Base-by-base conservation (phyloP, 2,329 filamentous ascomycete genomes). In the Pseudocercospora musae region DNA sequence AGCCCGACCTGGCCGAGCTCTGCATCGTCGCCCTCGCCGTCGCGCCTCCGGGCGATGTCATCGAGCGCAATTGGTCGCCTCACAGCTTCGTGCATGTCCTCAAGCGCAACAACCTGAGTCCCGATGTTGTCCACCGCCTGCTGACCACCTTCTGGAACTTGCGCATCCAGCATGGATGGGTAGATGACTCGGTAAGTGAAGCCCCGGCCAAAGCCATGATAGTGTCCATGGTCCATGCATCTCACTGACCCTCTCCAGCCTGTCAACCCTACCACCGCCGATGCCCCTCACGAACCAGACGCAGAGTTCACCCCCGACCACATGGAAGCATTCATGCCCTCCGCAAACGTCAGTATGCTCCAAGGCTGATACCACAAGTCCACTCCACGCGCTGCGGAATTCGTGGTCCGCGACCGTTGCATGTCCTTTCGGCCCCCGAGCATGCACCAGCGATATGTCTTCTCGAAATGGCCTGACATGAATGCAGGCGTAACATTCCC, bases 61-160 rank as follows among this genome's bases (percentile, higher is more conserved):
- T 69, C n/a, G 67, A 69, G 52, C 62, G 67, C 13, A 69, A 69
- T 23, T 69, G 67, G 67, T 68, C 66, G 4, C 67, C 67, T 9
- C 67, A 69, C 37, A 64, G 59, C 55, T 69, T 69, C 49, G 66
- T 68, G 7, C 67, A 69, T 55, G 60, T 63, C 54, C 56, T 69
- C 59, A 69, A 69, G 57, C 59, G 67, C 20, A 69, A 69, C 55
- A 64, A 68, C 29, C 60, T 69, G 8, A 59, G 58, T 10, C 64
- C 64, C 3, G 67, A 66, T 42, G 62, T 68, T 13, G 58, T 69
- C 57, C 66, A 66, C 27, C 58, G 67, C 11, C 42, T 69, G 23
- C 61, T 66, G 11, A 56, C 56, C 33, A 69, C 66, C 7, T 69
- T 69, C 42, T 69, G 67, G 67, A 64, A 53, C 44, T 52, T 69